Base-by-base conservation (phyloP, 495 filamentous ascomycete genomes). In the Penicillium nucicola region DNA sequence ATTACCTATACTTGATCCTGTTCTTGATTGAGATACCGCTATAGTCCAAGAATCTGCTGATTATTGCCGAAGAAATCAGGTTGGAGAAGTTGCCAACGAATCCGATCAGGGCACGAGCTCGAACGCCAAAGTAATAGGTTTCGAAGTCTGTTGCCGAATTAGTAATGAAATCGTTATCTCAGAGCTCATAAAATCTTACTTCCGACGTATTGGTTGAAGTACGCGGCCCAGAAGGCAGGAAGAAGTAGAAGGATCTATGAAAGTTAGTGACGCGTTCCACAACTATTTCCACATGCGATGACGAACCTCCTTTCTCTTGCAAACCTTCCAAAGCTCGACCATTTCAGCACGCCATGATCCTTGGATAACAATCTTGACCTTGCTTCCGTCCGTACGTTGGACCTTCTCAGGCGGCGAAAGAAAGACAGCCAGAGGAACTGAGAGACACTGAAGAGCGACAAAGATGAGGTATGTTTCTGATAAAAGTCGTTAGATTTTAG, bases 371-470 rank as follows among this genome's bases (percentile, higher is more conserved):
- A 68, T 65, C 15, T 71, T 64, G 22, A 86, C 81, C 14, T 68
- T 68, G 33, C 67, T 78, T 10, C 81, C 81, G 45, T 82, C 79
- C 8, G 64, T 63, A 1, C 83, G 71, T 52, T 84, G 72, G 0
- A 85, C 83, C 18, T 79, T 70, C 5, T 65, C 59, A 0, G 83
- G 82, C 2, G 51, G 61, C n/a, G 77, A 79, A 2, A 85, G 61
- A 5, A 85, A 62, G 11, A 82, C 61, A 0, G 69, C 82, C 0
- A 82, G 64, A 14, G 81, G 62, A 1, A 76, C 77, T 0, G 79
- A 79, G 5, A 76, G 56, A 32, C 77, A 77, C 63, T 86, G 82
- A 2, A 85, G 59, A 2, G 77, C 77, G 32, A 86, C 79, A 48
- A 86, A 85, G 11, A 82, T 69, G 5, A 83, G 61, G 55, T 81